Percentiles rank a stretch among this genome's conserved stretches.
Evolutionary conservation across 495 filamentous ascomycete genomes (phyloP).

Genomic region (Trichoderma asperelloides): DNA sequence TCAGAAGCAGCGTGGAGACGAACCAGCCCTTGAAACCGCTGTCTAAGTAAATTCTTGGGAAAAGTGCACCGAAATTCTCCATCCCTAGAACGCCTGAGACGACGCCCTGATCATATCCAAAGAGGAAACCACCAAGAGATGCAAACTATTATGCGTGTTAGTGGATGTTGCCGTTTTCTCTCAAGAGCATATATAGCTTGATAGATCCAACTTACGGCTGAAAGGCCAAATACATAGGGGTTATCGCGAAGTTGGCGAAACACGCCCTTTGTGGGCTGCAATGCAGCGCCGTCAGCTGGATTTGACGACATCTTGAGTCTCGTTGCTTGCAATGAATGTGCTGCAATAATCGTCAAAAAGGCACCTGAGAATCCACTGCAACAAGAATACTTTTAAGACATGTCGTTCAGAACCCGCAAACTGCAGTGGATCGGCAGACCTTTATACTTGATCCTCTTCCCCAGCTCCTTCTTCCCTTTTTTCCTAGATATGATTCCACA

Average conservation of each 20-base stretch:
- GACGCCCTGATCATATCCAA: slow-evolving; percentile 46
- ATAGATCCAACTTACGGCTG: slow-evolving; percentile 22
- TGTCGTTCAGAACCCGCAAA: neutral
- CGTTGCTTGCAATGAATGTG: neutral
- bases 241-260: slow-evolving; percentile 28
- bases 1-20: slow-evolving; percentile 13
- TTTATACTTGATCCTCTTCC: neutral
- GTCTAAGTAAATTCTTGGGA: slow-evolving; percentile 16
- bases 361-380: neutral
- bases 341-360: neutral
- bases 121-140: slow-evolving; percentile 19
- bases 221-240: slow-evolving; percentile 34
- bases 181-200: neutral
- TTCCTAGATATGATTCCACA: neutral
- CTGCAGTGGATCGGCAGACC: neutral
- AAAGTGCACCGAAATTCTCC: slow-evolving; percentile 27
- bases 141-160: slow-evolving; percentile 25
- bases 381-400: neutral
- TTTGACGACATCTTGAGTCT: neutral
- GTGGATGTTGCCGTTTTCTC: neutral
- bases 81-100: slow-evolving; percentile 41
- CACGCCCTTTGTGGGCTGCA: slow-evolving; percentile 20
- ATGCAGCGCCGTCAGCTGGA: neutral
- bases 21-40: slow-evolving; percentile 21
- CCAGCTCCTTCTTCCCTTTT: neutral